phyloP scores from a whole-genome alignment of 805 yeast species.

The Candida gorgasii region DNA sequence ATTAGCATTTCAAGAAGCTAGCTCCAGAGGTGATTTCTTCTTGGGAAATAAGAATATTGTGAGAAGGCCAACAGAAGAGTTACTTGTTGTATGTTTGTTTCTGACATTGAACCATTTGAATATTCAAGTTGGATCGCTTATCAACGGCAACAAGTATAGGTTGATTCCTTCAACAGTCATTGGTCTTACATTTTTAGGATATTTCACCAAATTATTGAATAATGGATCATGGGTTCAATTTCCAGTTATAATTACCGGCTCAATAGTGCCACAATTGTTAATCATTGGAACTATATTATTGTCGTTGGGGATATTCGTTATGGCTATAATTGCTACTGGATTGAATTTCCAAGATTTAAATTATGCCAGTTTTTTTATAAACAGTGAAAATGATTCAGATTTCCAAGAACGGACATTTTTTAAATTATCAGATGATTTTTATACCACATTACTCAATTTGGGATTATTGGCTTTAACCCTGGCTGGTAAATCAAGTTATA shows the following conservation, averaged over 20 bases:
- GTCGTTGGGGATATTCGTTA: constrained; percentile 53
- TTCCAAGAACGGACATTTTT: constrained; percentile 12
- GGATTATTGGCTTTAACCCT: constrained; percentile 68
- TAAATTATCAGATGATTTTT: constrained; percentile 38
- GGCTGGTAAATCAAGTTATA: constrained; percentile 65
- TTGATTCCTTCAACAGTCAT: constrained; percentile 63
- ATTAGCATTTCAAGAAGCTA: constrained; percentile 72
- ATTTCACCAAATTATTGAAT: constrained; percentile 36
- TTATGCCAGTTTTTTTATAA: constrained; percentile 33
- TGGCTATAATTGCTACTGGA: constrained; percentile 63
- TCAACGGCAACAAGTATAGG: constrained; percentile 53
- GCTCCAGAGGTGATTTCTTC: constrained; percentile 33
- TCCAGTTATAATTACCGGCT: constrained; percentile 57
- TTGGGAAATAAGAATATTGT: constrained; percentile 21
- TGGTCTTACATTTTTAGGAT: constrained; percentile 54
- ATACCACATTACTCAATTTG: constrained; percentile 57
- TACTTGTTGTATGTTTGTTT: constrained; percentile 52
- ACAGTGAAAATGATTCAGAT: constrained; percentile 24
- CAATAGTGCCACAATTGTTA: constrained; percentile 67
- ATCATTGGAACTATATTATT: constrained; percentile 50
- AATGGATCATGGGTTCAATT: constrained; percentile 46
- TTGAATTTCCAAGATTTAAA: constrained; percentile 34
- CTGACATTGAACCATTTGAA: constrained; percentile 59
- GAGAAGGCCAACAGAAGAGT: constrained; percentile 52
- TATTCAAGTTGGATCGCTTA: constrained; percentile 62